phyloP scores from a whole-genome alignment of 2,329 filamentous ascomycete species.

The Alternaria brassicae region DNA sequence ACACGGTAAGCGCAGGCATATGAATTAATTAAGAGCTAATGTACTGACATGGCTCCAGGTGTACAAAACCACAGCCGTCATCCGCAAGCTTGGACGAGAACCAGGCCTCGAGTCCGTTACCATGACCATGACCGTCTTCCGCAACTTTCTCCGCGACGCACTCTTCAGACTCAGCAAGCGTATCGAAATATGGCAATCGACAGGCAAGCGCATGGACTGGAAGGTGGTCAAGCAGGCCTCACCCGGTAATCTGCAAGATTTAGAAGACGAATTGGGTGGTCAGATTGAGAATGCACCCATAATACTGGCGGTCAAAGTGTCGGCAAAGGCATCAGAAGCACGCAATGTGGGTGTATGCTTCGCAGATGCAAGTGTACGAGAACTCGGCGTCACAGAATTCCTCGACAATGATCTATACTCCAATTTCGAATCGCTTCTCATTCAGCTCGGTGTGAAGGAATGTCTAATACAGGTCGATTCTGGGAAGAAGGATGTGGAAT shows the following conservation, averaged over 20 bases:
- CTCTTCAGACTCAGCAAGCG: slow-evolving; percentile 90
- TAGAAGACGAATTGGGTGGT: slow-evolving; percentile 91
- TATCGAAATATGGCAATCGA: slow-evolving; percentile 86
- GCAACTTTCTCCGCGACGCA: slow-evolving; percentile 92
- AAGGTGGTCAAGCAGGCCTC: slow-evolving; percentile 89
- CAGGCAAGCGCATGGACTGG: slow-evolving; percentile 81
- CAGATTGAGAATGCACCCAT: slow-evolving; percentile 90
- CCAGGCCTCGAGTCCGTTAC: slow-evolving; percentile 92
- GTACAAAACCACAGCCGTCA: slow-evolving; percentile 96
- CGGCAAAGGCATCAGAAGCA: slow-evolving; percentile 83
- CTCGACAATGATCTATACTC: slow-evolving; percentile 99
- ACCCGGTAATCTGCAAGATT: slow-evolving; percentile 93
- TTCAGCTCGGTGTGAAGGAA: slow-evolving; percentile 94
- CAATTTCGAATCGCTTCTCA: slow-evolving; percentile 94
- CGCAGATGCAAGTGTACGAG: slow-evolving; percentile 93
- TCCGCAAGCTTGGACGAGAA: slow-evolving; percentile 85
- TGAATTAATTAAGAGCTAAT: accelerated
- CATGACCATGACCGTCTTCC: slow-evolving; percentile 92
- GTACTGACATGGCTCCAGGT: slow-evolving; percentile 60
- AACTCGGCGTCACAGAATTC: slow-evolving; percentile 96
- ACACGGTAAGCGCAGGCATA: slow-evolving; percentile 63
- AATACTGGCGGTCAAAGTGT: slow-evolving; percentile 92
- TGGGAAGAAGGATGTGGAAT: slow-evolving; percentile 82
- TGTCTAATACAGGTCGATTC: slow-evolving; percentile 85
- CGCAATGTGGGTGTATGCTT: slow-evolving; percentile 94